Conservation (phyloP, 2,329 filamentous ascomycete species). For the Penicillium crustosum region DNA sequence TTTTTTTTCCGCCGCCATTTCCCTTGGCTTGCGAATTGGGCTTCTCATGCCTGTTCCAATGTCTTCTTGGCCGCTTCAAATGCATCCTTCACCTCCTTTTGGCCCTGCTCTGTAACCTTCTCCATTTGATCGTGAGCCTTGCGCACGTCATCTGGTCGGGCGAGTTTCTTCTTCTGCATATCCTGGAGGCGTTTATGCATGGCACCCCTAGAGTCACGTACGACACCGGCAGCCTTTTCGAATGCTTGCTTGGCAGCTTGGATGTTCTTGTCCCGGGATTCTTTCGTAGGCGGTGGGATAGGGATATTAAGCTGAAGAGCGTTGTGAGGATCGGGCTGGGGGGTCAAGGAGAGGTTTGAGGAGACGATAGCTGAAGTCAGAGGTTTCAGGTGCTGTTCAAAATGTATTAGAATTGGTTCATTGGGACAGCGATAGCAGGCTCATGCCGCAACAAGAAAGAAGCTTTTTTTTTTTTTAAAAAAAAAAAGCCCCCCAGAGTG, state of each 20-base stretch:
- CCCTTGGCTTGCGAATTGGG: background rate
- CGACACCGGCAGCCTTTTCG: slow-evolving; percentile 42
- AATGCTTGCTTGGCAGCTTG: slow-evolving; percentile 43
- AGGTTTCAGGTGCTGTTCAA: slow-evolving; percentile 45
- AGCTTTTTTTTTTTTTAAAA: too few relatives aligned
- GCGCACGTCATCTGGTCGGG: slow-evolving; percentile 46
- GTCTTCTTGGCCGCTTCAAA: slow-evolving; percentile 45
- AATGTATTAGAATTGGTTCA: background rate
- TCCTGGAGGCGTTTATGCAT: slow-evolving; percentile 48
- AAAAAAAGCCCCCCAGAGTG: too few relatives aligned
- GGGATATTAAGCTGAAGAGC: slow-evolving; percentile 46
- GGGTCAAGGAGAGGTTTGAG: slow-evolving; percentile 45
- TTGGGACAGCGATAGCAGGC: background rate
- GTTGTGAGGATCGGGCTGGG: slow-evolving; percentile 46
- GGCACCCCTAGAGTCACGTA: slow-evolving; percentile 46
- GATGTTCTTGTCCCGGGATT: slow-evolving; percentile 45
- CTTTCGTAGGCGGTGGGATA: slow-evolving; percentile 49
- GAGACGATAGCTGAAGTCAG: slow-evolving; percentile 45
- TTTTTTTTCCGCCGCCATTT: background rate
- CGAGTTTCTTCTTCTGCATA: slow-evolving; percentile 45
- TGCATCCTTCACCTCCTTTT: slow-evolving; percentile 48
- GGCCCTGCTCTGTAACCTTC: slow-evolving; percentile 47
- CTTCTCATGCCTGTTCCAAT: slow-evolving; percentile 34
- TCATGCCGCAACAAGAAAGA: background rate
- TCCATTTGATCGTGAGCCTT: slow-evolving; percentile 51